Evolutionary conservation across 148 eudicot genomes (phyloP), one percentile per base, ranked within the genome.

Genomic region (Suaeda aralocaspica): DNA sequence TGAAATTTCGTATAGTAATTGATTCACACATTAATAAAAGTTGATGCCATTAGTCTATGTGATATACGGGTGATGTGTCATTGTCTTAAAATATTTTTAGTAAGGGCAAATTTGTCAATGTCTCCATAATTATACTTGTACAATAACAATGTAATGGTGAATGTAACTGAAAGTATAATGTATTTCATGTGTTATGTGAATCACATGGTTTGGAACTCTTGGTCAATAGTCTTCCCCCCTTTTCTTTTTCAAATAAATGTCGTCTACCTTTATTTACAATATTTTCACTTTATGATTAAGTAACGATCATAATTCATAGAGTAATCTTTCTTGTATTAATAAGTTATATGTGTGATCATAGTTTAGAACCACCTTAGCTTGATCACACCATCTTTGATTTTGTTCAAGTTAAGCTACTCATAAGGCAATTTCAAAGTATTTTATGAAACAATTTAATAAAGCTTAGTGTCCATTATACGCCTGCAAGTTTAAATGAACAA

Each of bases 101-200:
- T n/a, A n/a, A 53, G 79, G 79, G 70, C 64, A 69, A 24, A 53
- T 69, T 69, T 58, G 79, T 76, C 65, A 76, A 39, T 69, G 0
- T 16, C 6, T 55, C 46, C 15, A 24, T 66, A 39, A 31, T 57
- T 62, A 53, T 42, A 9, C 36, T n/a, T n/a, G n/a, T n/a, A n/a
- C n/a, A n/a, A n/a, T n/a, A n/a, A n/a, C n/a, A n/a, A n/a, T n/a
- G n/a, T n/a, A n/a, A n/a, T n/a, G n/a, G n/a, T n/a, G n/a, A n/a
- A n/a, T n/a, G n/a, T n/a, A n/a, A n/a, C n/a, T n/a, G n/a, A n/a
- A n/a, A n/a, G n/a, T n/a, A n/a, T 57, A 28, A 28, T 5, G 24
- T n/a, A 21, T 34, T 22, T 28, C 34, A 34, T 39, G 29, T 42
- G 30, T 42, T 63, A 36, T 34, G 50, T 41, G 67, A 19, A 36